These are phyloP conservation scores for Sutorius eximius DNA, from an alignment of 1,284 basidiomycete genomes.

Conservation along the genomic window DNA sequence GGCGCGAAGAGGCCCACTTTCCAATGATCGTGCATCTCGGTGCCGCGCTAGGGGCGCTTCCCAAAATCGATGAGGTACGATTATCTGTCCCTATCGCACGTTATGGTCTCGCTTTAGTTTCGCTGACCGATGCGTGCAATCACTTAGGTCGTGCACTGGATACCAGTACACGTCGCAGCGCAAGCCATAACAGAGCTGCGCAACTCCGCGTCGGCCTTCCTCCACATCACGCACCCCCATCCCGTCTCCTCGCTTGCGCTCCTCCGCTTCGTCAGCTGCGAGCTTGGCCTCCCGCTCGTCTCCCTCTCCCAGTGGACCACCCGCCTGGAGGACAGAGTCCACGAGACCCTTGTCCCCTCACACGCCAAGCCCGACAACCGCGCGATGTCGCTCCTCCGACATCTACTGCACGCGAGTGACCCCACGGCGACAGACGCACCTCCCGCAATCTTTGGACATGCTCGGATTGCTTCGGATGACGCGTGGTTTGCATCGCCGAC, in stretches of 20 bases:
- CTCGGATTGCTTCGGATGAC: neutral
- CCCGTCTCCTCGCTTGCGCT: slow-evolving; percentile 16
- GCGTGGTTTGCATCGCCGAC: slow-evolving; percentile 7
- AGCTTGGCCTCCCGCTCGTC: slow-evolving; percentile 18
- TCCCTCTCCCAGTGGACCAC: slow-evolving; percentile 19
- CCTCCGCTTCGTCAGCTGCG: slow-evolving; percentile 7
- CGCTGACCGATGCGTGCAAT: neutral
- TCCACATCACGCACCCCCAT: slow-evolving; percentile 15
- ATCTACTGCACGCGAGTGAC: slow-evolving; percentile 2
- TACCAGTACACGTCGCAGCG: slow-evolving; percentile 19
- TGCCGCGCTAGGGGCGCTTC: slow-evolving; percentile 14
- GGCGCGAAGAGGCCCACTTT: slow-evolving; percentile 31
- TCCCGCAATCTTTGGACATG: slow-evolving; percentile 8
- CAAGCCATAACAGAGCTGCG: slow-evolving; percentile 19
- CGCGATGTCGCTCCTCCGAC: slow-evolving; percentile 12
- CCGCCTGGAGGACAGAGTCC: slow-evolving; percentile 11
- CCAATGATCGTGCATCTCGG: slow-evolving; percentile 32
- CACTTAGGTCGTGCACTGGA: slow-evolving; percentile 21
- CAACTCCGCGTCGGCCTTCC: neutral
- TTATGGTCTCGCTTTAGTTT: neutral
- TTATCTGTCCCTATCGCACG: neutral
- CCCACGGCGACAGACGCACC: neutral
- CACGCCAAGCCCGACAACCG: slow-evolving; percentile 1
- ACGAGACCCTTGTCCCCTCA: neutral
- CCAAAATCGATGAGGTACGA: slow-evolving; percentile 22